Base-by-base conservation (phyloP, 139 green algal genomes). In the Tetraselmis striata region DNA sequence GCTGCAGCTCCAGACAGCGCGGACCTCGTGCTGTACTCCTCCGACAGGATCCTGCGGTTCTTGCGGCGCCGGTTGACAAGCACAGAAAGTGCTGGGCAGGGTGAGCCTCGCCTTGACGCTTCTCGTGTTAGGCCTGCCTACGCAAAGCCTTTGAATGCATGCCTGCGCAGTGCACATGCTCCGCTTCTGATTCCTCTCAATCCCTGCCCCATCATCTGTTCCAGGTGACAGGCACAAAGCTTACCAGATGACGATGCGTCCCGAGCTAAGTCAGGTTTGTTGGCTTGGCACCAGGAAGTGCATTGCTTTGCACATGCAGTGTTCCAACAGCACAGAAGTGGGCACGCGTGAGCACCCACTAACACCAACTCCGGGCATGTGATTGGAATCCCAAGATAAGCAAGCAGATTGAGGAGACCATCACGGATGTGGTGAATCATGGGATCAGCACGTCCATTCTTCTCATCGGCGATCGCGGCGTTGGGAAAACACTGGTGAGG, bases 401-500 rank as follows among this genome's bases (percentile, higher is more conserved):
- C 45, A 67, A 67, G 18, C 45, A 67, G 45, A 18, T 67, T 5
- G 45, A 67, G 45, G 45, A 67, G 45, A 67, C 18, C 11, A 67
- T 67, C 5, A 25, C 45, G 18, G 45, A 67, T 67, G 45, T 67
- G 45, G 45, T 67, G 45, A 5, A 67, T 25, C 45, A 67, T 67
- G 45, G 45, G 45, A 67, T 25, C n/a, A 88, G 85, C 78, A 83
- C 31, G 28, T 90, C 86, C 0, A 32, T 84, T 32, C 80, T 94
- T 28, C 32, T 94, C 23, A 29, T 93, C 28, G 90, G 90, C 5
- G 45, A 81, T 0, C 83, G 80, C 2, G 89, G 90, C 31, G 81
- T 45, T 18, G 90, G 89, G 31, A 94, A 94, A 75, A 91, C 82
- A 0, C 79, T 92, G 87, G 88, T 90, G 81, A 28, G 78, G 1